Percentiles rank a stretch among this genome's conserved stretches.
Conservation (phyloP, 108 stramenopile genomes). For the Mediolabrus comicus region DNA sequence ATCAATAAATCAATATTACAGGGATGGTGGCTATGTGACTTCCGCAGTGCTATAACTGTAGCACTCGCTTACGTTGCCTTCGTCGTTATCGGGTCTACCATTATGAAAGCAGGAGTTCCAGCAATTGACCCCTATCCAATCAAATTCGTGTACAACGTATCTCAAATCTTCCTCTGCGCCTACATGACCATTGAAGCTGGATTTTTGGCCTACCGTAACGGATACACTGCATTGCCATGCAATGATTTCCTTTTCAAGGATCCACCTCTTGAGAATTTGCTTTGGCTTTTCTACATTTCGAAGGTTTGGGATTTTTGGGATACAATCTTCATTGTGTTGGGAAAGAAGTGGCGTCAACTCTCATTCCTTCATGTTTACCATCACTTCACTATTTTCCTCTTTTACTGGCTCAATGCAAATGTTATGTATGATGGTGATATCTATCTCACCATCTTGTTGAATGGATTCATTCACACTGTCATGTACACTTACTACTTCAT, state of each 20-base stretch:
- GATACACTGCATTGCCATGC: slow-evolving; percentile 87
- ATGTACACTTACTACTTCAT: slow-evolving; percentile 99
- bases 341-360: slow-evolving; percentile 98
- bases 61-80: slow-evolving; percentile 81
- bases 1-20: slow-evolving; percentile 11
- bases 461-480: slow-evolving; percentile 99
- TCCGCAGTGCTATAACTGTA: slow-evolving; percentile 74
- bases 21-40: slow-evolving; percentile 87
- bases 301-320: slow-evolving; percentile 99
- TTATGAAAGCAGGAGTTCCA: slow-evolving; percentile 65
- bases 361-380: slow-evolving; percentile 99
- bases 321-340: slow-evolving; percentile 97
- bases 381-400: slow-evolving; percentile 97
- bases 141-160: slow-evolving; percentile 98
- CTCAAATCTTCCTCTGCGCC: slow-evolving; percentile 96
- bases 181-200: slow-evolving; percentile 98
- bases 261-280: slow-evolving; percentile 85
- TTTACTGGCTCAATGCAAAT: slow-evolving; percentile 96
- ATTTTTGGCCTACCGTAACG: slow-evolving; percentile 87
- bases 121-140: slow-evolving; percentile 89
- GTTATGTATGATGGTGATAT: slow-evolving; percentile 95
- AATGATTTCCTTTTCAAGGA: slow-evolving; percentile 68
- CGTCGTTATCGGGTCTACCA: slow-evolving; percentile 72
- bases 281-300: slow-evolving; percentile 98
- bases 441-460: slow-evolving; percentile 93